Percentiles rank a stretch among this genome's conserved stretches.
Conservation (phyloP, 2,329 filamentous ascomycete genomes). For the Aspergillus awamori region DNA sequence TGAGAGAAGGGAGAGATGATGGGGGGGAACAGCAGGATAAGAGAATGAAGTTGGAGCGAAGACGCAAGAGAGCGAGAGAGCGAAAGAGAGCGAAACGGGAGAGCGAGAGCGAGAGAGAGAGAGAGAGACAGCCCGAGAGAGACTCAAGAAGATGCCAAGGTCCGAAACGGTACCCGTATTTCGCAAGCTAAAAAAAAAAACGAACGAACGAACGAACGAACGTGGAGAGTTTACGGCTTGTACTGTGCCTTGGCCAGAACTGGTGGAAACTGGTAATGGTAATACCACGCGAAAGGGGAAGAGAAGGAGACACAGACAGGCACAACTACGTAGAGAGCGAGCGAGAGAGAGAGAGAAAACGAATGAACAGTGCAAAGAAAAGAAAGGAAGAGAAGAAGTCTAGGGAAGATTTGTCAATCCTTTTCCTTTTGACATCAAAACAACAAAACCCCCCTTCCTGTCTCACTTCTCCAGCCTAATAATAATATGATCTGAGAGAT, state of each 20-base stretch:
- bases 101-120: not conserved
- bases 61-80: not conserved
- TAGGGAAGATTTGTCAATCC: not conserved
- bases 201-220: not conserved
- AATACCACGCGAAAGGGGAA: conserved; percentile 1
- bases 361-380: not conserved
- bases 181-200: not conserved
- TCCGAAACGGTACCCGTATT: not conserved
- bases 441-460: conserved; percentile 4
- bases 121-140: not conserved
- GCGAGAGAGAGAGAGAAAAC: not conserved
- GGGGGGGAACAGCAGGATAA: conserved; percentile 7
- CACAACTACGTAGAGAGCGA: conserved; percentile 2
- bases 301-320: conserved; percentile 4
- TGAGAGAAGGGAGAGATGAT: conserved; percentile 11
- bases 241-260: not conserved
- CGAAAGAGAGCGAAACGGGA: conserved; percentile 1
- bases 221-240: not conserved
- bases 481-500: conserved; percentile 7
- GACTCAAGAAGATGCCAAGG: conserved; percentile 8
- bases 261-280: not conserved
- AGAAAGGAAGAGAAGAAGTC: conserved; percentile 6
- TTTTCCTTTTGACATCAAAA: conserved; percentile 3
- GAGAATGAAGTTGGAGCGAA: conserved; percentile 6
- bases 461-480: not conserved